These are phyloP conservation scores for Candida odintsovae DNA, from an alignment of 805 yeast species.

Conservation along the genomic window DNA sequence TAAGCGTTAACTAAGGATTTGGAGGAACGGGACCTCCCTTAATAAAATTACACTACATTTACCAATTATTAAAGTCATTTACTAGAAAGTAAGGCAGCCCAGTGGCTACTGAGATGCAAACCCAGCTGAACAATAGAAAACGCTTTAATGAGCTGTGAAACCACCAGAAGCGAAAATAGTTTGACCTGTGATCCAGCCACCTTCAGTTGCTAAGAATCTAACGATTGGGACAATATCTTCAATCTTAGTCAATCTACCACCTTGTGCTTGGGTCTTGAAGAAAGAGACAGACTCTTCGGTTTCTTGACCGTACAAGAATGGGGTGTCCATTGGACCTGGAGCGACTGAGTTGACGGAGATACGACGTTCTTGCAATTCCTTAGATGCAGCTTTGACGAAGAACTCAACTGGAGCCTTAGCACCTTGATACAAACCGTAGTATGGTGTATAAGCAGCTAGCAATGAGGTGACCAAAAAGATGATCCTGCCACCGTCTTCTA, in stretches of 20 bases:
- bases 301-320: slow-evolving; percentile 60
- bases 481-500: slow-evolving; percentile 48
- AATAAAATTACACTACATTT: too few species aligned
- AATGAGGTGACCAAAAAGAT: slow-evolving; percentile 57
- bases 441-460: slow-evolving; percentile 58
- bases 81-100: too few species aligned
- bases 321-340: slow-evolving; percentile 66
- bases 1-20: too few species aligned
- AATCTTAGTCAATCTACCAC: slow-evolving; percentile 48
- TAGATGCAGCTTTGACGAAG: slow-evolving; percentile 48
- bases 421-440: slow-evolving; percentile 50
- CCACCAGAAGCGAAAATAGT: slow-evolving; percentile 62
- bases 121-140: not conserved
- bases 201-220: slow-evolving; percentile 55
- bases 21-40: too few species aligned
- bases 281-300: slow-evolving; percentile 43
- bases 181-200: slow-evolving; percentile 69
- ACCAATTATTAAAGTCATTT: too few species aligned
- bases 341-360: slow-evolving; percentile 53
- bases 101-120: not conserved
- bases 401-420: slow-evolving; percentile 51
- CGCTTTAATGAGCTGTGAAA: slow-evolving; percentile 48
- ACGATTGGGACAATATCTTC: slow-evolving; percentile 61
- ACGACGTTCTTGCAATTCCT: slow-evolving; percentile 41
- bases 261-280: slow-evolving; percentile 46